These are phyloP conservation scores for Phaffia australis DNA, from an alignment of 768 basidiomycete genomes.

Conservation along the genomic window DNA sequence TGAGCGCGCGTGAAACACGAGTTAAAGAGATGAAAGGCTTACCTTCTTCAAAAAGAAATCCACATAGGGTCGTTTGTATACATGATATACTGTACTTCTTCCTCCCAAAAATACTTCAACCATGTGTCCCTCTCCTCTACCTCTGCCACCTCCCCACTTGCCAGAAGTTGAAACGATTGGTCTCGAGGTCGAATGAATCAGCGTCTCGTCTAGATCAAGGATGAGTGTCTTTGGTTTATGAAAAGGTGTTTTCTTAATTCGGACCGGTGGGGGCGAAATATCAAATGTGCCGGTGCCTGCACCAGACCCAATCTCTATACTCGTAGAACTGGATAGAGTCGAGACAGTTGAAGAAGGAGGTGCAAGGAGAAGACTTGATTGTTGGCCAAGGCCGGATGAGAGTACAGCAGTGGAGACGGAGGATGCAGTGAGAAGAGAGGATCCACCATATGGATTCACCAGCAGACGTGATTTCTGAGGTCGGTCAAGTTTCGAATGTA, in stretches of 20 bases:
- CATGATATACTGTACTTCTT: conserved; percentile 84
- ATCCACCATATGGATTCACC: background rate
- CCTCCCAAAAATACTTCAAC: conserved; percentile 89
- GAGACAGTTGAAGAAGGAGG: background rate
- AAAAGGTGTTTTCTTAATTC: conserved; percentile 48
- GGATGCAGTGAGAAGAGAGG: background rate
- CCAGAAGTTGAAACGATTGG: conserved; percentile 43
- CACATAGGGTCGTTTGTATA: conserved; percentile 95
- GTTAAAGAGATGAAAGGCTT: conserved; percentile 24
- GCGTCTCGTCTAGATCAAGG: conserved; percentile 92
- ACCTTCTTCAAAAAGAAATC: conserved; percentile 89
- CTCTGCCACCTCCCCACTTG: conserved; percentile 31
- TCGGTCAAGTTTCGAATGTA: background rate
- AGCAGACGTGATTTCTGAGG: background rate
- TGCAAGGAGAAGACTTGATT: background rate
- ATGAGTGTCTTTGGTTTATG: conserved; percentile 87
- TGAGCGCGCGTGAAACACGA: background rate
- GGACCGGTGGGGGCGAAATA: conserved; percentile 7
- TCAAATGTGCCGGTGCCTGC: background rate
- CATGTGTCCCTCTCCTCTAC: conserved; percentile 65
- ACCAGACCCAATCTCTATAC: background rate
- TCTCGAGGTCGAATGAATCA: conserved; percentile 91
- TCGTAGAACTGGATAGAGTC: background rate
- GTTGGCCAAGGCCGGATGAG: background rate
- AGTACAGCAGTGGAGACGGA: background rate